Conservation (phyloP, 2,329 filamentous ascomycete genomes). For the Endothia cerciana region DNA sequence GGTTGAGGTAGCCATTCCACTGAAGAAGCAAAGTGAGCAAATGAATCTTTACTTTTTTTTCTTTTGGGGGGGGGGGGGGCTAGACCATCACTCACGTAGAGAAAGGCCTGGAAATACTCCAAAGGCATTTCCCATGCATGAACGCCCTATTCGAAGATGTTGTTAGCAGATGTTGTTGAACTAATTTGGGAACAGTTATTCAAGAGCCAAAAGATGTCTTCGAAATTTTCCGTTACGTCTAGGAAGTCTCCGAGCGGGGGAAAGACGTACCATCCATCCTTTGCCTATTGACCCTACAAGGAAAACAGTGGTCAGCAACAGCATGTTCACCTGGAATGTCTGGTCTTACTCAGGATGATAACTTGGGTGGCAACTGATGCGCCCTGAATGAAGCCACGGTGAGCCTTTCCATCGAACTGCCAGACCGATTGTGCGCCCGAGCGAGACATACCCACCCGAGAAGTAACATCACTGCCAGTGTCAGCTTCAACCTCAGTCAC, state of each 20-base stretch:
- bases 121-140: neutral
- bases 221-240: too few relatives aligned
- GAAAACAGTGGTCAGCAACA: neutral
- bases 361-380: neutral
- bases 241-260: neutral
- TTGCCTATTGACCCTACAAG: neutral
- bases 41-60: too few relatives aligned
- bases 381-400: neutral
- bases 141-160: neutral
- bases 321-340: neutral
- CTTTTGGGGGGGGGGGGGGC: neutral
- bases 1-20: slow-evolving; percentile 7
- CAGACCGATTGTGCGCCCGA: neutral
- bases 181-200: too few relatives aligned
- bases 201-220: too few relatives aligned
- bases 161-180: neutral
- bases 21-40: neutral
- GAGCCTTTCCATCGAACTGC: neutral
- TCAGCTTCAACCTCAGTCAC: neutral
- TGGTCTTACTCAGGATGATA: neutral
- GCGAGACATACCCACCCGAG: neutral
- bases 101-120: neutral
- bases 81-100: neutral
- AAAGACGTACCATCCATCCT: neutral
- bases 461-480: neutral